Base-by-base conservation (phyloP, 2,329 filamentous ascomycete genomes). In the Boeremia lycopersici region DNA sequence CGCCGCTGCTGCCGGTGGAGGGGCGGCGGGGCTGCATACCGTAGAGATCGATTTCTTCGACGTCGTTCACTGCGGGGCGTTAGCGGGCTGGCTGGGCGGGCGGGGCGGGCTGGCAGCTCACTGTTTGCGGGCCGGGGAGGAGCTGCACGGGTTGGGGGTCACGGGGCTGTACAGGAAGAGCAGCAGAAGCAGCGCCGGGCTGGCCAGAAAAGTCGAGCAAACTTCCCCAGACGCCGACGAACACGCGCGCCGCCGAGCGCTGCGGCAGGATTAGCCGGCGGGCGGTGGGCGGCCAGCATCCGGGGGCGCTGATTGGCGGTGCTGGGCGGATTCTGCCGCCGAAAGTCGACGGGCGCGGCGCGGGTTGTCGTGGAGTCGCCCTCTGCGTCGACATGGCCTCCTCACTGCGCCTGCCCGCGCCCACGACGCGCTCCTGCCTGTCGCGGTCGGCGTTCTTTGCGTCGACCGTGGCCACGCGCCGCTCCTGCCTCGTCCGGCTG, bases 1-100 rank as follows among this genome's bases (percentile, higher is more conserved):
- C 15, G 6, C 28, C 28, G 5, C 19, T 2, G 19, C 19, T 25
- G 39, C 26, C 6, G 11, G 26, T 17, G 13, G 6, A 28, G 19
- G 19, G 19, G 19, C 19, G 19, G 19, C 19, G 19, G 19, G 19
- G 19, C 19, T 10, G 12, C 61, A 10, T 73, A 80, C 78, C 77
- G 66, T 88, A 88, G 68, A 88, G 81, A 70, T 88, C 84, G 59
- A 81, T 67, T 61, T 86, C 83, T 61, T 81, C 82, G 23, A 74
- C 70, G 53, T 52, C 53, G 53, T 51, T 56, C 53, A 56, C 53
- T 56, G 38, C 12, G 12, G 19, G 8, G 10, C 33, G 11, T 55
- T 19, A 55, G 51, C 17, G n/a, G 8, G n/a, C 36, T n/a, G 28
- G 23, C 28, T 19, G 15, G 12, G 1, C 12, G 15, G 12, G 9